phyloP scores from a whole-genome alignment of 1,139 yeast genomes.

The Geotrichum siamense region DNA sequence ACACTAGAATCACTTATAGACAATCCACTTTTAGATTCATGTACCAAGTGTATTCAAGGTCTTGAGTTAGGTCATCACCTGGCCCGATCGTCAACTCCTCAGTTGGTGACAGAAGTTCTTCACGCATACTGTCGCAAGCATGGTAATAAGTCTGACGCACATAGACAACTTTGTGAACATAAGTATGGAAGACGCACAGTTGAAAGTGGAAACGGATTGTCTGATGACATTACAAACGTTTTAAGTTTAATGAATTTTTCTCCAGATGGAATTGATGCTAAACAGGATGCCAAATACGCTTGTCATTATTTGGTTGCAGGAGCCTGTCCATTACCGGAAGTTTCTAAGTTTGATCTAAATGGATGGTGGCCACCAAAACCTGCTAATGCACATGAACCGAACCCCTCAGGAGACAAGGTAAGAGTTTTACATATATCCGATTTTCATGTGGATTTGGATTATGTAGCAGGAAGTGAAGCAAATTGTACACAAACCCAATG shows the following conservation, averaged over 20 bases:
- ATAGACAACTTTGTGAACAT: neutral
- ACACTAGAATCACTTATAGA: neutral
- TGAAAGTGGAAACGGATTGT: conserved; percentile 24
- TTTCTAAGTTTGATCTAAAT: conserved; percentile 39
- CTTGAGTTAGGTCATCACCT: neutral
- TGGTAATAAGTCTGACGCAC: neutral
- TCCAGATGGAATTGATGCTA: conserved; percentile 18
- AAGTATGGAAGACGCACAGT: neutral
- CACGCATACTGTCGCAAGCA: conserved; percentile 1
- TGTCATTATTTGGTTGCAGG: conserved; percentile 44
- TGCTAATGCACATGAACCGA: conserved; percentile 25
- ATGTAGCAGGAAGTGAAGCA: conserved; percentile 53
- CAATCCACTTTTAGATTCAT: neutral
- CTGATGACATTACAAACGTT: conserved; percentile 44
- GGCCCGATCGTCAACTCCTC: neutral
- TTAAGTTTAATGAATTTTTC: conserved; percentile 38
- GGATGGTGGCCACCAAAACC: conserved; percentile 41
- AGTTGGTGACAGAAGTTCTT: neutral
- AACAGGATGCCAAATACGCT: conserved; percentile 49
- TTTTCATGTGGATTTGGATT: conserved; percentile 54
- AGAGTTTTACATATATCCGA: conserved; percentile 61
- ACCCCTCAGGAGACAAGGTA: conserved; percentile 38
- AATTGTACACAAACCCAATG: conserved; percentile 51
- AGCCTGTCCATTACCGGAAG: conserved; percentile 41
- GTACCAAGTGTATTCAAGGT: neutral